Evolutionary conservation across 2,329 filamentous ascomycete genomes (phyloP), one percentile per base, ranked within the genome.

Genomic region (Alternaria atra): DNA sequence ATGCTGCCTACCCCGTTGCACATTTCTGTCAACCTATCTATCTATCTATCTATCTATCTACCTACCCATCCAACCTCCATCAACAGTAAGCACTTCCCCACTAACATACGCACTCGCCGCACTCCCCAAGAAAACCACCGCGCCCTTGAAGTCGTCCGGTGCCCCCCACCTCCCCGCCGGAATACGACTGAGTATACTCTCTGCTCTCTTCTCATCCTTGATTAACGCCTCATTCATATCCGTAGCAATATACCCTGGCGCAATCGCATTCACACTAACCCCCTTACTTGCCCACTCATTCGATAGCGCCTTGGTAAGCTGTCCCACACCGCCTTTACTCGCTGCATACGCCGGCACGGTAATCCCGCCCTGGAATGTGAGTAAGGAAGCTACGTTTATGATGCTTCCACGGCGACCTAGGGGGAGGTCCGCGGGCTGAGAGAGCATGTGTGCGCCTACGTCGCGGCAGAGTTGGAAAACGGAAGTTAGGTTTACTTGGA

Each of bases 41-140:
- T 83, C 92, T 84, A 1, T 91, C 93, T 93, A 97, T 96, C 93
- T 92, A 97, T 10, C 93, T 20, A 32, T 51, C 61, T 83, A 96
- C 83, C 92, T 84, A 1, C 91, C 93, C 93, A 97, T 96, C 93
- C 92, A 97, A 10, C 93, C 93, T 7, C 93, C 93, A 79, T 97
- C 94, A 47, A 97, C 91, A 27, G 91, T 90, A 68, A 97, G 75
- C 5, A 93, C 83, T 79, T 97, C 91, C 0, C 93, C 93, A 67
- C 86, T 92, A 37, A 97, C 90, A 81, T 97, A 97, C 9, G 83
- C 87, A 75, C 91, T 92, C n/a, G 90, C 91, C 74, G 82, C 85
- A 72, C 91, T 90, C 1, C 91, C 91, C 64, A 97, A 80, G 72
- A 88, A 97, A 29, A 97, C 90, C 0, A 90, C 85, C 0, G 87